These are phyloP conservation scores for Bonia amplexicaulis DNA, from an alignment of 176 grass and related monocot species.

Conservation along the genomic window DNA sequence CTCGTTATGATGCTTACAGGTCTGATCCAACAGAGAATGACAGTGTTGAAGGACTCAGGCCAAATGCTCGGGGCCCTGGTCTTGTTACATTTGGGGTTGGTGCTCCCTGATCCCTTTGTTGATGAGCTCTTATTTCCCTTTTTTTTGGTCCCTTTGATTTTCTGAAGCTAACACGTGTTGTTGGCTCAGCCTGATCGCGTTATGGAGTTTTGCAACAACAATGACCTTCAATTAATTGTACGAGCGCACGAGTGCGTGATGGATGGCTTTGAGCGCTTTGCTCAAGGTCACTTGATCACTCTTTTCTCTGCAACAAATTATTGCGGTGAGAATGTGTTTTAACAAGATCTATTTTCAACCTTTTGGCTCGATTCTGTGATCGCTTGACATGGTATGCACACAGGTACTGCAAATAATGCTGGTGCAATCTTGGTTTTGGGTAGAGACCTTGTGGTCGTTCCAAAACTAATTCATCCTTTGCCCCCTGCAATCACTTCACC, in stretches of 20 bases:
- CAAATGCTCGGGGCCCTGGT: conserved; percentile 93
- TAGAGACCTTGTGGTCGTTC: conserved; percentile 97
- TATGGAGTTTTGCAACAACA: conserved; percentile 99
- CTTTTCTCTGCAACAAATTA: conserved; percentile 99
- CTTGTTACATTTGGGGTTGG: conserved; percentile 99
- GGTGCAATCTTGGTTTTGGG: conserved; percentile 97
- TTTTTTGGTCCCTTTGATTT: not conserved
- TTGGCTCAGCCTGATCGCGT: conserved; percentile 92
- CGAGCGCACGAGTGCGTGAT: conserved; percentile 98
- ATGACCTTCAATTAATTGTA: conserved; percentile 95
- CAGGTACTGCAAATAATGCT: conserved; percentile 99
- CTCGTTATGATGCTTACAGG: conserved; percentile 51
- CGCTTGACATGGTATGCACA: conserved; percentile 23
- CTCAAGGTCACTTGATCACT: conserved; percentile 98
- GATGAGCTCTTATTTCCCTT: conserved; percentile 2
- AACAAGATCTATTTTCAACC: not conserved
- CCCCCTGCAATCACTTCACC: conserved; percentile 90
- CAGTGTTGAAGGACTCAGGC: conserved; percentile 91
- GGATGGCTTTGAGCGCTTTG: conserved; percentile 99
- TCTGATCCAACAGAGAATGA: conserved; percentile 99
- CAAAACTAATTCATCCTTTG: conserved; percentile 98
- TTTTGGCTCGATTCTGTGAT: not conserved
- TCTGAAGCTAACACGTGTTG: conserved; percentile 26
- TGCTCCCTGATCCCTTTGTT: conserved; percentile 13
- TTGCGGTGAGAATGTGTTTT: conserved; percentile 58